Percentiles rank a stretch among this genome's conserved stretches.
Evolutionary conservation across 2,329 filamentous ascomycete genomes (phyloP).

Genomic region (Whalleya microplaca): DNA sequence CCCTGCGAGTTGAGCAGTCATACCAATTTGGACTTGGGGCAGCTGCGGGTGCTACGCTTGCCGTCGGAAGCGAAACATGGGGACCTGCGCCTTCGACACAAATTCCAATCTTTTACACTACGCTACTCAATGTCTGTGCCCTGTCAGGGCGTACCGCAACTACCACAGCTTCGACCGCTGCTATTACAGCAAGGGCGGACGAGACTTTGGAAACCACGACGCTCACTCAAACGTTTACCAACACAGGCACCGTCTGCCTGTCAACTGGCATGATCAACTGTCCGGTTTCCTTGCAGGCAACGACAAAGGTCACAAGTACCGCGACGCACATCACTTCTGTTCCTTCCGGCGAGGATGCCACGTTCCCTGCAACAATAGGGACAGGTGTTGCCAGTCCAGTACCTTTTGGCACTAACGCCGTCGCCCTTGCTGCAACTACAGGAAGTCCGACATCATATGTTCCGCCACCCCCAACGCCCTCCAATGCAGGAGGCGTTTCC

Average conservation of each 20-base stretch:
- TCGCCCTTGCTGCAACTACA: conserved; percentile 42
- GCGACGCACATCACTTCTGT: conserved; percentile 47
- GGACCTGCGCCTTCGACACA: conserved; percentile 51
- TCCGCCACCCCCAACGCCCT: conserved; percentile 35
- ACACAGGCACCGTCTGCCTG: conserved; percentile 49
- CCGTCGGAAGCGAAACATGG: conserved; percentile 49
- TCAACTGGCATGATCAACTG: conserved; percentile 50
- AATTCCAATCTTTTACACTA: conserved; percentile 58
- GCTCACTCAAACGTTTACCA: conserved; percentile 44
- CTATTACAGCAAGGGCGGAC: conserved; percentile 29
- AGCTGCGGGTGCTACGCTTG: conserved; percentile 55
- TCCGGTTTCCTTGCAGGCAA: conserved; percentile 53
- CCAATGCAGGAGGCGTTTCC: conserved; percentile 17
- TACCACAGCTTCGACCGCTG: conserved; percentile 12
- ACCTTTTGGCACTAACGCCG: conserved; percentile 47
- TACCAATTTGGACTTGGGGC: conserved; percentile 59
- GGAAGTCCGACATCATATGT: conserved; percentile 51
- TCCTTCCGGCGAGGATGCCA: conserved; percentile 41
- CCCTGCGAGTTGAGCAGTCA: conserved; percentile 49
- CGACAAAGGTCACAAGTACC: conserved; percentile 43
- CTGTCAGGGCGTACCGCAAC: conserved; percentile 32
- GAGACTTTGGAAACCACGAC: conserved; percentile 45
- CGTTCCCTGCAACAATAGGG: conserved; percentile 44
- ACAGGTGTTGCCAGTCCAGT: conserved; percentile 39
- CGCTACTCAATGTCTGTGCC: conserved; percentile 49